Base-by-base conservation (phyloP, 495 filamentous ascomycete genomes). In the Talaromyces stipitatus region DNA sequence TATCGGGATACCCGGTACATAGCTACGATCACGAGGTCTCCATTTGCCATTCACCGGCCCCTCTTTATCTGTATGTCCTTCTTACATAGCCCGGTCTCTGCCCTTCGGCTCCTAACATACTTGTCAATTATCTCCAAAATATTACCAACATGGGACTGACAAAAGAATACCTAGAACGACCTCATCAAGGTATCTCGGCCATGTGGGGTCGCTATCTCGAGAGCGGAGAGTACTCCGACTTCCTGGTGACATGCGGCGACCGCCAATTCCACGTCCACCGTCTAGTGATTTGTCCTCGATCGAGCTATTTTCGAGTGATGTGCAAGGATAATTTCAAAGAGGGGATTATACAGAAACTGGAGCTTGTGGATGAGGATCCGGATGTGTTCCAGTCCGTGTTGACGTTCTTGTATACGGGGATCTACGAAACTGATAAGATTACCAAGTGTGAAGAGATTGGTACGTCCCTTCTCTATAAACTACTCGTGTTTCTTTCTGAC, bases 241-340 rank as follows among this genome's bases (percentile, higher is more conserved):
- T 57, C 12, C 45, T 50, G n/a, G 32, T 57, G 20, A 27, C 20
- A 18, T 57, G 55, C 47, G 27, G 14, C 43, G 22, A 32, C 33
- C 55, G 55, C 26, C 45, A 57, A 20, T 57, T 57, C 23, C 43
- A 57, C 28, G 55, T 57, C 10, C 55, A 57, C 26, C 45, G 55
- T 4, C 43, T 57, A 28, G 47, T 57, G 27, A 57, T 57, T 27
- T 57, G 55, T 38, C 55, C 41, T 22, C 36, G 41, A n/a, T 57
- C 55, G 9, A 57, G 55, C 45, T 57, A 57, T 18, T 57, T 57
- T 29, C 55, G 47, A 3, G 18, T 38, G 26, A 16, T 57, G 33
- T 57, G 55, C 47, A 57, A 57, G 55, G 55, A 57, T 6, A 33
- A 51, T 30, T 57, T 57, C 55, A 57, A 57, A 6, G 55, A 57